Conservation (phyloP, 495 filamentous ascomycete species). For the Baudoinia panamericana region DNA sequence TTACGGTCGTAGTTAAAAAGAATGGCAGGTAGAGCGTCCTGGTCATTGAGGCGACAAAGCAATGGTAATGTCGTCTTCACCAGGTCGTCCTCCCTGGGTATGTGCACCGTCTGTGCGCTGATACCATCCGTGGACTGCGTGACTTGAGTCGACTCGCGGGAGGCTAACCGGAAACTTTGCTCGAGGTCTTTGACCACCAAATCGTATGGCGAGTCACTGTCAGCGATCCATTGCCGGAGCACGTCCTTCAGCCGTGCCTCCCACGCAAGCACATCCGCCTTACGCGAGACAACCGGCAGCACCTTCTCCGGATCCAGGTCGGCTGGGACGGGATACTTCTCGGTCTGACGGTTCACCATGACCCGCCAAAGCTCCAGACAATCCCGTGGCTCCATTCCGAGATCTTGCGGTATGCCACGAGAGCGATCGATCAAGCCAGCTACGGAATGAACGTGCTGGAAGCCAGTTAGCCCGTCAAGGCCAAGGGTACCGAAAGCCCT, state of each 20-base stretch:
- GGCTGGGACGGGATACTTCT: constrained; percentile 28
- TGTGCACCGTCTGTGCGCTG: constrained; percentile 4
- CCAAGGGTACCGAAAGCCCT: constrained; percentile 32
- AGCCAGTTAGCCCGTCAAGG: constrained; percentile 38
- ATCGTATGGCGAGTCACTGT: constrained; percentile 48
- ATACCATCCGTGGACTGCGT: not conserved
- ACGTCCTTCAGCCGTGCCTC: constrained; percentile 46
- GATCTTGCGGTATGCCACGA: constrained; percentile 48
- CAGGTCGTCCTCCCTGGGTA: constrained; percentile 24
- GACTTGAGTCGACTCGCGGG: constrained; percentile 2
- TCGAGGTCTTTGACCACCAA: constrained; percentile 35
- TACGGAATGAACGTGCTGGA: constrained; percentile 57
- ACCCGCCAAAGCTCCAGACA: constrained; percentile 49
- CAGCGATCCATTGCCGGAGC: constrained; percentile 46
- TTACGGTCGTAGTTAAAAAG: constrained; percentile 63
- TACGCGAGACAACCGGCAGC: constrained; percentile 36
- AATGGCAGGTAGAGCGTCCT: constrained; percentile 56
- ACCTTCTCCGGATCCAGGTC: constrained; percentile 36
- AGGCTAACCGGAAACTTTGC: constrained; percentile 3
- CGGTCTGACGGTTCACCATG: constrained; percentile 42
- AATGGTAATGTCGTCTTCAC: constrained; percentile 43
- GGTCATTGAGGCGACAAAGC: constrained; percentile 45
- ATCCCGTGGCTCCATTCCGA: constrained; percentile 57
- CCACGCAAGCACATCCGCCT: constrained; percentile 54
- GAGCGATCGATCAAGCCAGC: constrained; percentile 45